These are phyloP conservation scores for Monilinia aucupariae DNA, from an alignment of 2,329 filamentous ascomycete species.

Conservation along the genomic window DNA sequence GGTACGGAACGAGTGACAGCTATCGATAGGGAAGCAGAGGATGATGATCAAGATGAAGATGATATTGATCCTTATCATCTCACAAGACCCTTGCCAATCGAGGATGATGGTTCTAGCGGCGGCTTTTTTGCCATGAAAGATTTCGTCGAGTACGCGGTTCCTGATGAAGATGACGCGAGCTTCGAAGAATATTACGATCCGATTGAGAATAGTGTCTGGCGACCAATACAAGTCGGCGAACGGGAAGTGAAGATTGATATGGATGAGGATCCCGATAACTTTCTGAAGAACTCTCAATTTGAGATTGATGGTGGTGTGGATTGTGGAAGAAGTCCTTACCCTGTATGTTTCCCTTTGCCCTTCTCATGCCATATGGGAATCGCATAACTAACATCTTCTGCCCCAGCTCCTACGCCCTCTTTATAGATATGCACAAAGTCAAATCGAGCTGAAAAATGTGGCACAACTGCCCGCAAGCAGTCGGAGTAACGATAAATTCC, in stretches of 20 bases:
- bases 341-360: slow-evolving; percentile 17
- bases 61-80: not conserved
- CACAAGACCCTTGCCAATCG: not conserved
- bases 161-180: slow-evolving; percentile 5
- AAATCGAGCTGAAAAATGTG: not conserved
- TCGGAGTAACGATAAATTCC: too few species aligned
- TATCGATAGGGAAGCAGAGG: not conserved
- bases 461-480: not conserved
- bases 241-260: slow-evolving; percentile 23
- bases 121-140: slow-evolving; percentile 27
- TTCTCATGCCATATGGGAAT: not conserved
- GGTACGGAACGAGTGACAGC: not conserved
- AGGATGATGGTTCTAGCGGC: slow-evolving; percentile 19
- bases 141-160: slow-evolving; percentile 19
- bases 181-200: slow-evolving; percentile 17
- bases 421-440: slow-evolving; percentile 20
- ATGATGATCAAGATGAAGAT: not conserved
- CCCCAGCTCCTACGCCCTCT: slow-evolving; percentile 21
- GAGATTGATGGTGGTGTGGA: slow-evolving; percentile 31
- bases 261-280: slow-evolving; percentile 22
- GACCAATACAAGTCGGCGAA: slow-evolving; percentile 27
- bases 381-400: not conserved
- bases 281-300: slow-evolving; percentile 16
- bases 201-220: slow-evolving; percentile 31
- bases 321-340: slow-evolving; percentile 31